Base-by-base conservation (phyloP, 1,284 basidiomycete genomes). In the Ustilago nuda region DNA sequence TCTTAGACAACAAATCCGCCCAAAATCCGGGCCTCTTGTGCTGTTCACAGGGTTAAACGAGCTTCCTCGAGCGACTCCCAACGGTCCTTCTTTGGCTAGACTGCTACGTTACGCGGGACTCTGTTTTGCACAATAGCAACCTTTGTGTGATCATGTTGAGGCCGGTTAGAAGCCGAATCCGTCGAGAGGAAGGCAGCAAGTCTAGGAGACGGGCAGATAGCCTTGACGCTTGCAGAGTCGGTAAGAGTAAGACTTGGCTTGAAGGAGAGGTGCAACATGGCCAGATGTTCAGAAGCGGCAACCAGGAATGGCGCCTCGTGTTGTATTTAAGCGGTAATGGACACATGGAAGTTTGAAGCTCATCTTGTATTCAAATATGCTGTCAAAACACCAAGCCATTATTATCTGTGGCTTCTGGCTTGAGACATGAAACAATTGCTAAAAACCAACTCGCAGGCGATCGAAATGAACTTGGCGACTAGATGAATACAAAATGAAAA, bases 51-150 rank as follows among this genome's bases (percentile, higher is more conserved):
- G n/a, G 19, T 19, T 19, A 43, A 55, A 19, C 69, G 66, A 35
- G 74, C 74, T 37, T 72, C 66, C 36, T 72, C 62, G 53, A 62
- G 61, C 53, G 66, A 63, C 55, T 59, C 55, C 65, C 62, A 76
- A 13, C 56, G 50, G 63, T 68, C 69, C 57, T 72, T 72, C 69
- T 72, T 15, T 36, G n/a, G 13, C 13, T 8, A 17, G 43, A 7
- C 7, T 19, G n/a, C n/a, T 19, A 19, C 23, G 11, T 19, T 19
- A 17, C 43, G n/a, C 43, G 43, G 43, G 43, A 2, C 11, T 45
- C 5, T 19, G 7, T 11, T 5, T 6, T 6, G 43, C 43, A n/a
- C 43, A n/a, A n/a, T 19, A 5, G 2, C 43, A 45, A 4, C 23
- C 43, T 45, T 17, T 45, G 5, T 45, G 43, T 23, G n/a, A 19